These are phyloP conservation scores for Pseudogymnoascus sp. DNA, from an alignment of 2,329 filamentous ascomycete species.

Conservation along the genomic window DNA sequence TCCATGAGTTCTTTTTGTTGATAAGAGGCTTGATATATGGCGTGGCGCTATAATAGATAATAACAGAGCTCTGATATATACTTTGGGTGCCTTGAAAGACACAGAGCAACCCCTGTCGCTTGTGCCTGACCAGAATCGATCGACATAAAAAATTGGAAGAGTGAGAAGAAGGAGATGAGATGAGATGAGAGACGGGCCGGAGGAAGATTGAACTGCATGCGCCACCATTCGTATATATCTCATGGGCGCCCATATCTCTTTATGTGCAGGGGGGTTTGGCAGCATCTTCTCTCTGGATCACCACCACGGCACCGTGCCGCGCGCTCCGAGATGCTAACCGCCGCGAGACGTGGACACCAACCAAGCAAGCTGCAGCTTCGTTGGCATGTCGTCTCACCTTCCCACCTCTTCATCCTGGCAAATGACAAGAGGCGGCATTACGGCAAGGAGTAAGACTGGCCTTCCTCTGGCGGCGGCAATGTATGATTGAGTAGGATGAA, in stretches of 20 bases:
- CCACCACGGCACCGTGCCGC: neutral
- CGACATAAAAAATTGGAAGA: neutral
- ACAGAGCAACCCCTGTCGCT: neutral
- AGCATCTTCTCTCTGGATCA: neutral
- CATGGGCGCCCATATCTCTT: too few relatives aligned
- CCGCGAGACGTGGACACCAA: neutral
- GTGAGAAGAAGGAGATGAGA: neutral
- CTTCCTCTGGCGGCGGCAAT: neutral
- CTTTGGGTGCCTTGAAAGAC: neutral
- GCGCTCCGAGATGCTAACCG: neutral
- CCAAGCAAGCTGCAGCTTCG: neutral
- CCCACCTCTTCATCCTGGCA: neutral
- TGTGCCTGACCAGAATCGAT: neutral
- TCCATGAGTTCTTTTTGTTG: neutral
- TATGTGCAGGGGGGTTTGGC: neutral
- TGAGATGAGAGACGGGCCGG: neutral
- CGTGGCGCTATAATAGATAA: neutral
- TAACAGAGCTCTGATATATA: neutral
- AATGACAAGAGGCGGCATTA: neutral
- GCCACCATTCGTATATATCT: neutral
- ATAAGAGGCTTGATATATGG: constrained; percentile 2
- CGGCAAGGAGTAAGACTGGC: neutral
- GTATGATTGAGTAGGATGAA: neutral
- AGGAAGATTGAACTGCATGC: neutral
- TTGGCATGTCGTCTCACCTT: neutral